Evolutionary conservation across 2,329 filamentous ascomycete genomes (phyloP).

Genomic region (Helotiales sp.): DNA sequence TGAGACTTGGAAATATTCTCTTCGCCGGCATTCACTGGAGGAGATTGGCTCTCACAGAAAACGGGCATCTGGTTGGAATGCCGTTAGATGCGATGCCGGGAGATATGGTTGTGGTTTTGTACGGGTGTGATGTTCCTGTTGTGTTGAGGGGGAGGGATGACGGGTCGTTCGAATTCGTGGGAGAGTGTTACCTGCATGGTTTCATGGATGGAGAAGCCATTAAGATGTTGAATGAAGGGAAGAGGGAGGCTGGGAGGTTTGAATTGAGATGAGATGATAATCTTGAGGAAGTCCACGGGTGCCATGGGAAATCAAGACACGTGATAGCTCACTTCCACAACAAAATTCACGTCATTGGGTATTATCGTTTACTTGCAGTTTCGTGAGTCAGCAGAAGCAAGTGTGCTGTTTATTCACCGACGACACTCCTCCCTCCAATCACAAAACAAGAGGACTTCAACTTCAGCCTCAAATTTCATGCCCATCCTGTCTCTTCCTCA

Average conservation of each 20-base stretch:
- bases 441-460: too few species aligned
- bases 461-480: too few species aligned
- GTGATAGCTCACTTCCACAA: too few species aligned
- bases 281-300: too few species aligned
- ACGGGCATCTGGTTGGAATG: background rate
- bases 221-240: background rate
- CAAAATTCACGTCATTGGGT: too few species aligned
- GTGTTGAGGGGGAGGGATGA: slow-evolving; percentile 7
- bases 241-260: background rate
- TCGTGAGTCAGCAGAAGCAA: too few species aligned
- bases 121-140: slow-evolving; percentile 12
- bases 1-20: too few species aligned
- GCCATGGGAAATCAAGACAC: too few species aligned
- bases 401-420: too few species aligned
- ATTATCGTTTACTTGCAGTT: too few species aligned
- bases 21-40: background rate
- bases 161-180: slow-evolving; percentile 24
- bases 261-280: background rate
- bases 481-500: too few species aligned
- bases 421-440: too few species aligned
- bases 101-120: slow-evolving; percentile 8
- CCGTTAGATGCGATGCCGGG: background rate
- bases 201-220: slow-evolving; percentile 29
- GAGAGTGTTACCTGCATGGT: slow-evolving; percentile 31
- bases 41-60: background rate